phyloP scores from a whole-genome alignment of 2,329 filamentous ascomycete genomes.

The Fusarium fujikuroi region DNA sequence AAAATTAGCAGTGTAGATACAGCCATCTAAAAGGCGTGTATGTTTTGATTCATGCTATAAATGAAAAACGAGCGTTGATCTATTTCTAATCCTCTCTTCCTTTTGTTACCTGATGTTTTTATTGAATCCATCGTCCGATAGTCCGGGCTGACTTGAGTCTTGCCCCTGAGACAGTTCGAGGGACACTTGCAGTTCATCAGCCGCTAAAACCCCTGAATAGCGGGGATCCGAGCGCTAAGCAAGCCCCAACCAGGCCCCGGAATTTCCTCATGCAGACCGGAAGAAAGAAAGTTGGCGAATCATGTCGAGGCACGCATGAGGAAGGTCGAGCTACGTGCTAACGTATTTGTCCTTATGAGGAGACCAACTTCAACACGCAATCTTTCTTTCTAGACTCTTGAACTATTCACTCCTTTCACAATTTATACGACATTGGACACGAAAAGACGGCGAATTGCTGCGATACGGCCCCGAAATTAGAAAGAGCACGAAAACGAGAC shows the following conservation, averaged over 20 bases:
- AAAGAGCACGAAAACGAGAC: conserved; percentile 1
- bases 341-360: conserved; percentile 29
- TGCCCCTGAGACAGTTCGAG: conserved; percentile 29
- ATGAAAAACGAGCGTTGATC: conserved; percentile 13
- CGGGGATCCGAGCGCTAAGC: conserved; percentile 33
- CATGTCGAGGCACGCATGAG: conserved; percentile 6
- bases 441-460: neutral
- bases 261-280: conserved; percentile 19
- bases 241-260: conserved; percentile 26
- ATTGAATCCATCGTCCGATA: conserved; percentile 3
- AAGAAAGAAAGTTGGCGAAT: conserved; percentile 26
- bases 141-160: neutral
- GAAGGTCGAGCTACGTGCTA: conserved; percentile 12
- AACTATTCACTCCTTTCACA: conserved; percentile 3
- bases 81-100: neutral
- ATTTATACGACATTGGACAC: neutral
- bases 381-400: neutral
- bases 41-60: conserved; percentile 16
- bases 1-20: conserved; percentile 23
- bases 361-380: conserved; percentile 24
- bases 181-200: conserved; percentile 13
- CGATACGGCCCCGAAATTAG: neutral
- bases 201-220: conserved; percentile 36
- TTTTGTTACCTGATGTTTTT: neutral
- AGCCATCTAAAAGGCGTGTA: conserved; percentile 13